Evolutionary conservation across 805 yeast genomes (phyloP).

Genomic region (Naumovozyma baii): DNA sequence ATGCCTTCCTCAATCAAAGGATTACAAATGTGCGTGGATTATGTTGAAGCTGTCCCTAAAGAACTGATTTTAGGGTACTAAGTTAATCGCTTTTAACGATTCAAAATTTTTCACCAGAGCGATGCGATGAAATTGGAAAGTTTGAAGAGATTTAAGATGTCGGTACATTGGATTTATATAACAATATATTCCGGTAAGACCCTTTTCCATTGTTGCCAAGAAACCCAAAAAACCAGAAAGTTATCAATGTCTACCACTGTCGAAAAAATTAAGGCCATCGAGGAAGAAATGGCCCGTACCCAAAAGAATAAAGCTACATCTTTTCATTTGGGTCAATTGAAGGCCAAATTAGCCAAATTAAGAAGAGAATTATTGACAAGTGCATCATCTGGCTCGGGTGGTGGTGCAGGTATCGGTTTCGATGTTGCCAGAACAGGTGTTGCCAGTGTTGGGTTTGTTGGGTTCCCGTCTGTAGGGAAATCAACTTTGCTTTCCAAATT

Average conservation of each 20-base stretch:
- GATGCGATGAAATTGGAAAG: not conserved
- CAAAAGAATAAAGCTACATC: conserved; percentile 97
- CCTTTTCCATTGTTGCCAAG: not conserved
- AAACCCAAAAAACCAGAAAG: not conserved
- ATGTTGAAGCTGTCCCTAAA: no score
- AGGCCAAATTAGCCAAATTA: conserved; percentile 91
- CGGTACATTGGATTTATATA: no score
- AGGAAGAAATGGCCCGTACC: conserved; percentile 95
- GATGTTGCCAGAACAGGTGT: conserved; percentile 99
- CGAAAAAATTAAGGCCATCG: conserved; percentile 75
- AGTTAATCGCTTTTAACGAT: not conserved
- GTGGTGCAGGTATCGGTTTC: conserved; percentile 88
- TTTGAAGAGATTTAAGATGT: no score
- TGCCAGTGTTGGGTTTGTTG: conserved; percentile 94
- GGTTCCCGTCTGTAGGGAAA: conserved; percentile 90
- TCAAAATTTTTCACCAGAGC: not conserved
- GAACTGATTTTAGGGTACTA: no score
- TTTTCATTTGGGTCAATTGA: conserved; percentile 92
- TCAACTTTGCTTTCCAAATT: conserved; percentile 76
- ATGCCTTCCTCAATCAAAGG: no score
- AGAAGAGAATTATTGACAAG: conserved; percentile 83
- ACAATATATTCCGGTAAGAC: no score
- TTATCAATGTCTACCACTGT: conserved; percentile 52
- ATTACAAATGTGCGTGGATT: no score
- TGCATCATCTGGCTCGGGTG: conserved; percentile 65